phyloP scores from a whole-genome alignment of 768 basidiomycete genomes.

The Macrolepiota fuliginosa region DNA sequence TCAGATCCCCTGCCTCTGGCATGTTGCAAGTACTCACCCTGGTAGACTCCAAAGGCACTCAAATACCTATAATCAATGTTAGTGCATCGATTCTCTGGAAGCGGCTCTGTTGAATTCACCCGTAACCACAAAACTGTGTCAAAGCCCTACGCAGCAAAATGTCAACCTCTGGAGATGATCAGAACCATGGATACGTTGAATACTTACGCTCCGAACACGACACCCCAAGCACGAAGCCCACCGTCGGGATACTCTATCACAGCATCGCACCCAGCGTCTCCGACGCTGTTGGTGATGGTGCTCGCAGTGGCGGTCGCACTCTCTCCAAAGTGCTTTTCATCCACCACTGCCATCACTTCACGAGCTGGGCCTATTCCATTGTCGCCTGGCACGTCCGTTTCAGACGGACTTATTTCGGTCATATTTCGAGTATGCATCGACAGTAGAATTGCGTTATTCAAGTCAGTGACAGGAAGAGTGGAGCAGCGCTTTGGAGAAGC shows the following conservation, averaged over 20 bases:
- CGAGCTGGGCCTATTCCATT: no score
- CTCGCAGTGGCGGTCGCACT: neutral
- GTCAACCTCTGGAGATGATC: no score
- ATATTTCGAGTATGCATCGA: neutral
- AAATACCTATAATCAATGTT: constrained; percentile 26
- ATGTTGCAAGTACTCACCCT: constrained; percentile 24
- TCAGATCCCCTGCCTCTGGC: neutral
- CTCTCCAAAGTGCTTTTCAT: neutral
- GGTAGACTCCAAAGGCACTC: constrained; percentile 41
- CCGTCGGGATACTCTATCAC: neutral
- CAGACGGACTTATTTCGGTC: neutral
- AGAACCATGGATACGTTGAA: neutral
- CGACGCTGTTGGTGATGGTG: neutral
- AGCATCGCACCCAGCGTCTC: no score
- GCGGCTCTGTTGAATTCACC: constrained; percentile 19
- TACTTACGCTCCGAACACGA: constrained; percentile 6
- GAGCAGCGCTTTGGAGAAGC: no score
- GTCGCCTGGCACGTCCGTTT: neutral
- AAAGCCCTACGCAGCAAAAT: constrained; percentile 25
- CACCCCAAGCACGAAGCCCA: constrained; percentile 2
- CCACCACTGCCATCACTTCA: neutral
- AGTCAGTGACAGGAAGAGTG: no score
- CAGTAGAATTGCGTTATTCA: no score
- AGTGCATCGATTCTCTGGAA: neutral
- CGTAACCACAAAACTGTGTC: constrained; percentile 36